A percentile compares a stretch with the other conserved stretches of the same genome.
Evolutionary conservation across 495 filamentous ascomycete species (phyloP).

Genomic region (Annulohypoxylon nitens): DNA sequence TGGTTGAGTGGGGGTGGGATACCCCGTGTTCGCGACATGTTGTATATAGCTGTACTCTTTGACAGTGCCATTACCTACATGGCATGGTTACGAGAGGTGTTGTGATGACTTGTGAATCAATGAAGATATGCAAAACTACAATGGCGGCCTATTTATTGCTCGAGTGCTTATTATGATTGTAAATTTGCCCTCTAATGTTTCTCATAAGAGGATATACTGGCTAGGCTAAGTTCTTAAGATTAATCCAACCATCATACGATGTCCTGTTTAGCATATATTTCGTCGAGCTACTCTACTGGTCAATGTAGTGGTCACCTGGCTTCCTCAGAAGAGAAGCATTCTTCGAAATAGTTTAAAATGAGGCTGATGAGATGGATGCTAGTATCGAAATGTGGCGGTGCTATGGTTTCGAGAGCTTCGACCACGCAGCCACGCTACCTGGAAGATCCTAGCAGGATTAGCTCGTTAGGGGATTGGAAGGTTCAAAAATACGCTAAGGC

Average conservation of each 20-base stretch:
- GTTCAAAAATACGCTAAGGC: background rate
- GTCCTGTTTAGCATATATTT: background rate
- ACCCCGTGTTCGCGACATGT: background rate
- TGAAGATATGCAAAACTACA: background rate
- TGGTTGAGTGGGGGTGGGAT: background rate
- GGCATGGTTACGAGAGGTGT: background rate
- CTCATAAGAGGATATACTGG: background rate
- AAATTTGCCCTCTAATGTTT: background rate
- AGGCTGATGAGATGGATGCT: background rate
- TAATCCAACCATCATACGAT: too few relatives aligned
- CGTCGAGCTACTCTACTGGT: background rate
- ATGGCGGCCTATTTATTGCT: background rate
- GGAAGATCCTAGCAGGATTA: background rate
- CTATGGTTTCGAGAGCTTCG: constrained; percentile 11
- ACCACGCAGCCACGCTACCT: background rate
- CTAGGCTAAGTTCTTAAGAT: too few relatives aligned
- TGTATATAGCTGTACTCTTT: background rate
- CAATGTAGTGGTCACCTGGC: too few relatives aligned
- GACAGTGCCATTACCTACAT: background rate
- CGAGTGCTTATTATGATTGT: background rate
- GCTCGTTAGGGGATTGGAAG: background rate
- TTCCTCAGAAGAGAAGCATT: constrained; percentile 1
- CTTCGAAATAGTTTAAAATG: constrained; percentile 1
- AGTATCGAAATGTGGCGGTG: constrained; percentile 22
- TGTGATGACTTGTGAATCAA: background rate